Percentiles rank a stretch among this genome's conserved stretches.
phyloP scores from a whole-genome alignment of 805 yeast genomes.

The Saccharomycopsis capsularis region DNA sequence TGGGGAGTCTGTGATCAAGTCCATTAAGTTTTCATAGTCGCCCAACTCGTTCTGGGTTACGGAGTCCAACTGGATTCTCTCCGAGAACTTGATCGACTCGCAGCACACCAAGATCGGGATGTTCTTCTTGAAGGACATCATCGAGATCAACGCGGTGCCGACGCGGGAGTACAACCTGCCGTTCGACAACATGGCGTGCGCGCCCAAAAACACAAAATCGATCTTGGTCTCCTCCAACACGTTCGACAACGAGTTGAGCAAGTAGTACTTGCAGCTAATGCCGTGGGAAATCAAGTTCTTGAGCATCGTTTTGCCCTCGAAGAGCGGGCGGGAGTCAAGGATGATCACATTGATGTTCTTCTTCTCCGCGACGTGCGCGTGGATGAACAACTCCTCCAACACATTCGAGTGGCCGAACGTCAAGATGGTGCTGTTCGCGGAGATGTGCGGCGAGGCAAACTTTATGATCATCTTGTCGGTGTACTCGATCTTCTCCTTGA shows the following conservation, averaged over 20 bases:
- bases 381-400: slow-evolving; percentile 62
- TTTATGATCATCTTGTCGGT: slow-evolving; percentile 79
- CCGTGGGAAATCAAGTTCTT: slow-evolving; percentile 54
- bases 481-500: slow-evolving; percentile 76
- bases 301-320: slow-evolving; percentile 82
- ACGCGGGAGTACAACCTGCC: slow-evolving; percentile 90
- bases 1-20: slow-evolving; percentile 43
- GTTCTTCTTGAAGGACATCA: slow-evolving; percentile 80
- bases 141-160: slow-evolving; percentile 89
- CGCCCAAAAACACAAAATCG: slow-evolving; percentile 88
- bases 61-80: slow-evolving; percentile 92
- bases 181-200: slow-evolving; percentile 94
- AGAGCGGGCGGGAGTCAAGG: slow-evolving; percentile 89
- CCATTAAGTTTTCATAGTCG: slow-evolving; percentile 65
- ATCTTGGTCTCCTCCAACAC: slow-evolving; percentile 64
- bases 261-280: slow-evolving; percentile 61
- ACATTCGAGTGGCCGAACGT: slow-evolving; percentile 89
- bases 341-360: slow-evolving; percentile 69
- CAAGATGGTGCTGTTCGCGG: slow-evolving; percentile 68
- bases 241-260: slow-evolving; percentile 72
- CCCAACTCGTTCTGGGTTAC: slow-evolving; percentile 90
- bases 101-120: slow-evolving; percentile 95
- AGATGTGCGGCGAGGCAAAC: slow-evolving; percentile 69
- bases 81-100: slow-evolving; percentile 90
- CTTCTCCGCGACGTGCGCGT: slow-evolving; percentile 54